Evolutionary conservation across 106 monocot genomes (phyloP), one percentile per base, ranked within the genome.

Genomic region (Dioscorea dumetorum): DNA sequence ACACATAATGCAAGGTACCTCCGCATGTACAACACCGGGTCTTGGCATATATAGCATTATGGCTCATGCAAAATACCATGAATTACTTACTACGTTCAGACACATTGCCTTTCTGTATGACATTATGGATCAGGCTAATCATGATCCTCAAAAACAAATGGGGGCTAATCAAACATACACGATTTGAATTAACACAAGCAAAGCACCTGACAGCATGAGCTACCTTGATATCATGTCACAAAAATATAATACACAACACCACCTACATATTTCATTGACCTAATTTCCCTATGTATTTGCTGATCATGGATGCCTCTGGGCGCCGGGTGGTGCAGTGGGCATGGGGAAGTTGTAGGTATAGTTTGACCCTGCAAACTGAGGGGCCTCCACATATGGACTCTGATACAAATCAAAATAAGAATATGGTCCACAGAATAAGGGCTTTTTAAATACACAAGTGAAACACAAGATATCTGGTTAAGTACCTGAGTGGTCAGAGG

Each of bases 381-480:
- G 89, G 18, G 85, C 80, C 78, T 90, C 90, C 83, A 90, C 90
- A 67, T 90, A 90, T 60, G 90, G 90, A 57, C 90, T 86, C 90
- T 90, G 67, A 12, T 35, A 70, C 60, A 74, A 9, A 62, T 28
- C 48, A 63, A 32, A 24, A 50, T 15, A 71, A 11, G 56, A 71
- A 41, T 5, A 10, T 10, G 9, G 6, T 41, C 41, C 41, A 41
- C 41, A 0, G 6, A 0, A 41, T 1, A 41, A 41, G 6, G 1
- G 41, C 10, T 41, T 41, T 8, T 41, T 5, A 41, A 41, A 5
- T 41, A 41, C 41, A 41, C 28, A 41, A 0, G 0, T 41, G 41
- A 41, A 41, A 10, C 5, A 41, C 41, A 6, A 41, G 41, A 41
- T 10, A 6, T 41, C 41, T 18, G 61, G n/a, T 5, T 15, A 73